Base-by-base conservation (phyloP, 2,329 filamentous ascomycete genomes). In the Verticillium tricorpus region DNA sequence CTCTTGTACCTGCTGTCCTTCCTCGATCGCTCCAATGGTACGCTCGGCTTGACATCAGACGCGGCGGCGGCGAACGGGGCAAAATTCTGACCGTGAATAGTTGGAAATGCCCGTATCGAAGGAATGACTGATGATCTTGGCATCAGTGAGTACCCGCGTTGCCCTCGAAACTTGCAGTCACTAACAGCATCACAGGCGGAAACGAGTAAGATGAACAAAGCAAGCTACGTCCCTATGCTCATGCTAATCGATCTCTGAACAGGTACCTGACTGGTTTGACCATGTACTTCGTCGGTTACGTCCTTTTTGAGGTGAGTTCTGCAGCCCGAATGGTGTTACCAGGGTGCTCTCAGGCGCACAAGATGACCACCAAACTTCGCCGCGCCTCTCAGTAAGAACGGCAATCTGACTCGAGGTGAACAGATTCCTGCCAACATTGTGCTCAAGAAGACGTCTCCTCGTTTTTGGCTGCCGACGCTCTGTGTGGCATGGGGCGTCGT, bases 271-370 rank as follows among this genome's bases (percentile, higher is more conserved):
- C 84, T 0, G 85, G 86, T 1, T 69, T 90, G 50, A 90, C 87
- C 0, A 71, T 90, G 0, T 91, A 89, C 71, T 91, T 91, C 68
- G 75, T 86, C 50, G 82, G 82, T 54, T 86, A 86, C 62, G 82
- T 85, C 1, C 67, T 85, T 12, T 86, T 86, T 52, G 84, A 86
- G 67, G 80, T 81, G 55, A 54, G 70, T 40, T 2, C 11, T 17
- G 17, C 28, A 28, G 28, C 28, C 28, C 28, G 28, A 28, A 28
- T 28, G 28, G 28, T 28, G 5, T 5, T 28, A 28, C 5, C 3
- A 28, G 4, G 28, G 28, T 28, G 28, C 28, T 28, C 5, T 28
- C 28, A 28, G 28, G 28, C 28, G 28, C 28, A 28, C 4, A 5
- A 28, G 28, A 28, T 28, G 28, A 6, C 28, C 28, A 28, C 28